A percentile compares a stretch with the other conserved stretches of the same genome.
These are phyloP conservation scores for Lactifluus rugatus DNA, from an alignment of 768 basidiomycete genomes.

Conservation along the genomic window DNA sequence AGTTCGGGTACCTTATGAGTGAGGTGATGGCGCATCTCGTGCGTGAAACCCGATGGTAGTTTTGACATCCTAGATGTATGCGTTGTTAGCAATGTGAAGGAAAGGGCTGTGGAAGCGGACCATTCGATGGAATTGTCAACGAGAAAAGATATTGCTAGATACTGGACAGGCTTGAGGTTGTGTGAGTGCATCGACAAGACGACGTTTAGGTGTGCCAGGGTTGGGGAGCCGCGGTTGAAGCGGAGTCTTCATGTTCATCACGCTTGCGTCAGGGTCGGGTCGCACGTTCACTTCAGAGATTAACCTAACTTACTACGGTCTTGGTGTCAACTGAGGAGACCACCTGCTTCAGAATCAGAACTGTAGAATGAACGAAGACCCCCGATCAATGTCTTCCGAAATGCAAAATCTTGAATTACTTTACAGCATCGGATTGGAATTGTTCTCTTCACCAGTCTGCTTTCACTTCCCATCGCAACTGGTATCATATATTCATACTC, in stretches of 20 bases:
- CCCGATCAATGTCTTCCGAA: background rate
- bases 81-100: background rate
- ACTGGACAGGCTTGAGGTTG: conserved; percentile 14
- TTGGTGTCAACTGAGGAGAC: background rate
- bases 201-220: too few species aligned
- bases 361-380: too few species aligned
- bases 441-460: background rate
- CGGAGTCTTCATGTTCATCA: too few species aligned
- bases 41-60: conserved; percentile 67
- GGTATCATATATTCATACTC: background rate
- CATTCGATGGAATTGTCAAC: conserved; percentile 34
- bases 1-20: conserved; percentile 35
- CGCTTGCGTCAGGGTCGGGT: too few species aligned
- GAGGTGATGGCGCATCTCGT: conserved; percentile 60
- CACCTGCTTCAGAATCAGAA: too few species aligned
- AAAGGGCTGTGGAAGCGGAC: conserved; percentile 11
- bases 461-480: background rate
- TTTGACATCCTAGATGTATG: conserved; percentile 54
- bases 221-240: too few species aligned
- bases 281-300: too few species aligned
- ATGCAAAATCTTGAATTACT: background rate
- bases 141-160: conserved; percentile 23
- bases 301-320: too few species aligned
- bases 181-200: background rate
- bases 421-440: background rate